Evolutionary conservation across 441 rosid genomes (phyloP), one percentile per base, ranked within the genome.

Genomic region (Pelargonium myrrhifolium): DNA sequence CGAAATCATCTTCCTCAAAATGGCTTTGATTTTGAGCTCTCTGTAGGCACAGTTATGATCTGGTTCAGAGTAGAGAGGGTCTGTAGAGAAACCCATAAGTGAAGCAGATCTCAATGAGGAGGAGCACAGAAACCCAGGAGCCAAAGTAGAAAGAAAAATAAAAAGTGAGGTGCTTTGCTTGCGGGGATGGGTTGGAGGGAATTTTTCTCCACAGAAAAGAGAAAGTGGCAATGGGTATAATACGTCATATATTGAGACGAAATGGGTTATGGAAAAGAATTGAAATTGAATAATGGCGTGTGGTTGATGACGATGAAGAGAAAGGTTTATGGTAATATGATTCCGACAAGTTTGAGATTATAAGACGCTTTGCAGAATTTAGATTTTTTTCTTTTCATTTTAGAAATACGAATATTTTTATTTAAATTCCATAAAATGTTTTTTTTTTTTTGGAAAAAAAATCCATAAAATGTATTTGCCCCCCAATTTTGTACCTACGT

Each of bases 61-160:
- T 65, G n/a, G n/a, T n/a, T n/a, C n/a, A n/a, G n/a, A n/a, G n/a
- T n/a, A n/a, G n/a, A n/a, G n/a, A n/a, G 73, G 7, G n/a, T n/a
- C n/a, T n/a, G n/a, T n/a, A n/a, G n/a, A n/a, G n/a, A n/a, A n/a
- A n/a, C n/a, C n/a, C n/a, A n/a, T n/a, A n/a, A n/a, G n/a, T n/a
- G n/a, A n/a, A 77, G 61, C 83, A 80, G 89, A 85, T 85, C 91
- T 82, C 84, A 64, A 74, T 65, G 72, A 61, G n/a, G n/a, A n/a
- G 21, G 4, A 72, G 82, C 80, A 76, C 83, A 79, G 78, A 78
- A 73, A 76, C 81, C 85, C 72, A 80, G 74, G 72, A 67, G 49
- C 68, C 75, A 51, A 68, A 74, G 77, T n/a, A n/a, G 64, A 51
- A 43, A 68, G 69, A 72, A 40, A 73, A 72, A 74, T 6, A 20